phyloP scores from a whole-genome alignment of 176 grass and related monocot species.

The Otatea glauca region DNA sequence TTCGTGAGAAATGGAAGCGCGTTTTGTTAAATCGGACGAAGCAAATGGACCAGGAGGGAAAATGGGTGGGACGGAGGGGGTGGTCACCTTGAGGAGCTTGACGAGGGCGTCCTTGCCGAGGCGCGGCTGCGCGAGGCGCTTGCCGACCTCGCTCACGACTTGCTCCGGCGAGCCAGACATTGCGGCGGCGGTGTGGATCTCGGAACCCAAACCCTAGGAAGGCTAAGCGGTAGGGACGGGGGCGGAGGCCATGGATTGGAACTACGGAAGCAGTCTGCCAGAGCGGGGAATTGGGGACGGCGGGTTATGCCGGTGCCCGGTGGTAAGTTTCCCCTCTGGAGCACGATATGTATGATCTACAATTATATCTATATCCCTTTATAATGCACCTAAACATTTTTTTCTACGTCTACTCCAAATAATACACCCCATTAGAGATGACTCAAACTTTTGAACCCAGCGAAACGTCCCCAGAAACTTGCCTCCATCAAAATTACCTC shows the following conservation, averaged over 20 bases:
- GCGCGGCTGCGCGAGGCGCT: conserved; percentile 73
- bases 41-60: neutral
- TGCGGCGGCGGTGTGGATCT: neutral
- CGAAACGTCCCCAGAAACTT: too few relatives aligned
- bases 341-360: neutral
- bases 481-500: too few relatives aligned
- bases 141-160: conserved; percentile 64
- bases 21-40: neutral
- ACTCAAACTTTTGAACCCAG: too few relatives aligned
- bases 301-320: neutral
- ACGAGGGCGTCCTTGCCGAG: conserved; percentile 84
- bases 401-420: too few relatives aligned
- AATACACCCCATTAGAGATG: too few relatives aligned
- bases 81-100: conserved; percentile 85
- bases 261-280: conserved; percentile 1
- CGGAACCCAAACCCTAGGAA: conserved; percentile 48
- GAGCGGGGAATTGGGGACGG: conserved; percentile 3
- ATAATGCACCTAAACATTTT: too few relatives aligned
- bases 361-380: too few relatives aligned
- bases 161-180: conserved; percentile 58
- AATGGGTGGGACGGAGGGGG: neutral
- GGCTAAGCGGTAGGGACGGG: conserved; percentile 20
- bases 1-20: neutral
- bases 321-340: conserved; percentile 2
- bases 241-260: conserved; percentile 44